Base-by-base conservation (phyloP, 2,329 filamentous ascomycete genomes). In the Ramularia endophylla region DNA sequence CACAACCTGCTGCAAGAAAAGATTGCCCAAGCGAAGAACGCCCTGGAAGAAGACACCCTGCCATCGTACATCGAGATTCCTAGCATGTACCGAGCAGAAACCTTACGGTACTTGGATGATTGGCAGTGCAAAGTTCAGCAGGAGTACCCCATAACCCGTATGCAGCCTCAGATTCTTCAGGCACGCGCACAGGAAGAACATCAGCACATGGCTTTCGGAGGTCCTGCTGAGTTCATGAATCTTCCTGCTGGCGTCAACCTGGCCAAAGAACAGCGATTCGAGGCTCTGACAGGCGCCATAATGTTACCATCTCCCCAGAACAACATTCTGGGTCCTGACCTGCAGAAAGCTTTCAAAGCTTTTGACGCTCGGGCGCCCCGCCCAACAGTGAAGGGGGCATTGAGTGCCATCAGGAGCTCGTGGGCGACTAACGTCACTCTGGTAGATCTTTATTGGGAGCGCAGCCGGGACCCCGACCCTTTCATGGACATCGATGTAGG, bases 301-400 rank as follows among this genome's bases (percentile, higher is more conserved):
- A 42, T 25, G 46, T 44, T 19, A 39, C 38, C 12, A 41, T 32
- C 13, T 9, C 11, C 13, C 2, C 12, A 29, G 12, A 18, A 19
- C n/a, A 17, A 18, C 16, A 11, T 11, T 6, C 27, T 25, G 2
- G 46, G 41, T 3, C 38, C 27, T 15, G 46, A 52, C 27, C 47
- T 52, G 7, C 56, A 67, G 25, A 63, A 65, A 34, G 69, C 70
- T 43, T 39, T 49, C 7, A 17, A 44, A n/a, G 39, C 42, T 12
- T 42, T 44, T 2, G 44, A 41, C 4, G 39, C 29, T 9, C 15
- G 13, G 4, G n/a, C 8, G 6, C 5, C 15, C 27, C n/a, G 7
- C 15, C 30, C 30, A 8, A 32, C 30, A 9, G 13, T 32, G 5
- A 15, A 15, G n/a, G 30, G 15, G 13, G 20, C 9, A 15, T 16